These are phyloP conservation scores for Tulasnella sp. DNA, from an alignment of 768 basidiomycete genomes.

Conservation along the genomic window DNA sequence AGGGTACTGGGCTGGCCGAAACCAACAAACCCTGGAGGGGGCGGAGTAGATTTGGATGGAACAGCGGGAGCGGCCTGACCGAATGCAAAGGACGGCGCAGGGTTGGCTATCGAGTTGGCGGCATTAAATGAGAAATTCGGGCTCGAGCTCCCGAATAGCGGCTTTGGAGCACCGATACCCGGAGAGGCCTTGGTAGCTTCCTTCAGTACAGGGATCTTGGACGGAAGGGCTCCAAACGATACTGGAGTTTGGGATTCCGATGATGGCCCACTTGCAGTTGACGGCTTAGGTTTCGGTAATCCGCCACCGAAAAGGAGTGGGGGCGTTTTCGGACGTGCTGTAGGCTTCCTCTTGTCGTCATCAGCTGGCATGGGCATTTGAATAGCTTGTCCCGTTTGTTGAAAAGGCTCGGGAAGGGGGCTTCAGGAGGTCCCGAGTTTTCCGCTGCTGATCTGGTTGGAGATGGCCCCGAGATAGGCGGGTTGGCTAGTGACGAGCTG, in stretches of 20 bases:
- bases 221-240: background rate
- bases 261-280: background rate
- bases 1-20: background rate
- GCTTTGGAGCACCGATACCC: background rate
- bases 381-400: background rate
- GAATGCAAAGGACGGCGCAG: background rate
- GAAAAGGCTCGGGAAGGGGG: background rate
- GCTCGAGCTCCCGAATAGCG: background rate
- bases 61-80: background rate
- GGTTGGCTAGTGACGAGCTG: slow-evolving; percentile 15
- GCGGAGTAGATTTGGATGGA: background rate
- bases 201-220: background rate
- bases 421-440: background rate
- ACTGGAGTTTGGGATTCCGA: background rate
- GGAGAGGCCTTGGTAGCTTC: background rate
- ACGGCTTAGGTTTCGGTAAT: background rate
- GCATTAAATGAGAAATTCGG: background rate
- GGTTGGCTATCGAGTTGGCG: background rate
- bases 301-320: slow-evolving; percentile 1
- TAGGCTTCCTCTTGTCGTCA: background rate
- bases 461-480: slow-evolving; percentile 10
- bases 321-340: slow-evolving; percentile 10
- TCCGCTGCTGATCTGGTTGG: background rate
- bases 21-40: background rate
- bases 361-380: slow-evolving; percentile 1